Evolutionary conservation across 805 yeast genomes (phyloP).

Genomic region (Yamadazyma endophytica): DNA sequence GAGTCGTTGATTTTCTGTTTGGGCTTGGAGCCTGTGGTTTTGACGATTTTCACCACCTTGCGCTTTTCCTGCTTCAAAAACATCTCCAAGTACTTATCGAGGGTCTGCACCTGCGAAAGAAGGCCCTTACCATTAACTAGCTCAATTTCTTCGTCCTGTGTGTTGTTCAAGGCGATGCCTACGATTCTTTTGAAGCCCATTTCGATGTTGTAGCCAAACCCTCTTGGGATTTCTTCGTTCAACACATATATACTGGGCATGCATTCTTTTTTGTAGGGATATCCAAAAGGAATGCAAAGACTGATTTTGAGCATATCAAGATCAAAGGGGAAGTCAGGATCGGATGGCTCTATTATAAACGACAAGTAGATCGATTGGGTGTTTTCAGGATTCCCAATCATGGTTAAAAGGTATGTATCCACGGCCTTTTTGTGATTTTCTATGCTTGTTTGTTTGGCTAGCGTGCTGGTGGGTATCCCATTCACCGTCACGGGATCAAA

Average conservation of each 20-base stretch:
- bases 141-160: constrained; percentile 17
- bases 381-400: constrained; percentile 16
- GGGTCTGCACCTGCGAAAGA: constrained; percentile 47
- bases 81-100: constrained; percentile 56
- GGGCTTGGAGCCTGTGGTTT: constrained; percentile 12
- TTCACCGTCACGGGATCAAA: constrained; percentile 35
- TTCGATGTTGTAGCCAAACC: constrained; percentile 65
- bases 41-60: constrained; percentile 59
- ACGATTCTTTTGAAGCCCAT: constrained; percentile 50
- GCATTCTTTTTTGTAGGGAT: constrained; percentile 41
- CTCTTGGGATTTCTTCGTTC: constrained; percentile 67
- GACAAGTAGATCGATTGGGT: constrained; percentile 32
- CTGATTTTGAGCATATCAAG: constrained; percentile 49
- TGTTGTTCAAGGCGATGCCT: constrained; percentile 5
- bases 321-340: constrained; percentile 72
- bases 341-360: constrained; percentile 51
- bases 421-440: constrained; percentile 9
- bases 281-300: constrained; percentile 50
- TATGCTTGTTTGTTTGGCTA: constrained; percentile 7
- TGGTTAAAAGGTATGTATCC: constrained; percentile 13
- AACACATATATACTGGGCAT: constrained; percentile 52
- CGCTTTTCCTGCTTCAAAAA: constrained; percentile 57
- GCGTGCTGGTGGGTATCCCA: constrained; percentile 18
- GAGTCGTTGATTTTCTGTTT: background rate
- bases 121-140: constrained; percentile 49